Evolutionary conservation across 306 rosid species (phyloP).

Genomic region (Quercus parvula): DNA sequence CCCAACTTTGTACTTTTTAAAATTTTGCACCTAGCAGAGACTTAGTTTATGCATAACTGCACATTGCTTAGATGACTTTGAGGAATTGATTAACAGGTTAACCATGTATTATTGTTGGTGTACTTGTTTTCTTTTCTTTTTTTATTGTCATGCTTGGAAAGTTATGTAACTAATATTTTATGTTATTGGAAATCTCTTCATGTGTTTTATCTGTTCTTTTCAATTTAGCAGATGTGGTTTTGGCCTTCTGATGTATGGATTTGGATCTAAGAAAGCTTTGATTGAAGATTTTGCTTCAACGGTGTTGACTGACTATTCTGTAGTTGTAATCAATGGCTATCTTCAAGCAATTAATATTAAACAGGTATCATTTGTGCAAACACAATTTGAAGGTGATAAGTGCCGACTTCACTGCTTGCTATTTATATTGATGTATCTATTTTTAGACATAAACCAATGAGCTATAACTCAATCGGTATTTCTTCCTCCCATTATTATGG

Average conservation of each 20-base stretch:
- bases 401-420: background rate
- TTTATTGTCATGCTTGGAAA: background rate
- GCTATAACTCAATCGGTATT: too few species aligned
- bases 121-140: background rate
- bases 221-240: constrained; percentile 56
- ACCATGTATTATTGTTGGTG: background rate
- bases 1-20: background rate
- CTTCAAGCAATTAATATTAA: constrained; percentile 76
- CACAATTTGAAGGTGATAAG: background rate
- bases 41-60: background rate
- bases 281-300: constrained; percentile 91
- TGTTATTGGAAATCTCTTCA: background rate
- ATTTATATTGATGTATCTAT: background rate
- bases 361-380: constrained; percentile 46
- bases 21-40: background rate
- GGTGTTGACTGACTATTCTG: constrained; percentile 59
- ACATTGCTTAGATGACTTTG: background rate
- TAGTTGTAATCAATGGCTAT: constrained; percentile 82
- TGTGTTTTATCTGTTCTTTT: background rate
- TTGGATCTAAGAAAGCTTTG: constrained; percentile 87
- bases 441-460: background rate
- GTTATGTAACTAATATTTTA: background rate
- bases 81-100: too few species aligned
- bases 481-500: too few species aligned
- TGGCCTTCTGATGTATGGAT: constrained; percentile 85